Conservation (phyloP, 345 rosid species). For the Euphorbia peplus region DNA sequence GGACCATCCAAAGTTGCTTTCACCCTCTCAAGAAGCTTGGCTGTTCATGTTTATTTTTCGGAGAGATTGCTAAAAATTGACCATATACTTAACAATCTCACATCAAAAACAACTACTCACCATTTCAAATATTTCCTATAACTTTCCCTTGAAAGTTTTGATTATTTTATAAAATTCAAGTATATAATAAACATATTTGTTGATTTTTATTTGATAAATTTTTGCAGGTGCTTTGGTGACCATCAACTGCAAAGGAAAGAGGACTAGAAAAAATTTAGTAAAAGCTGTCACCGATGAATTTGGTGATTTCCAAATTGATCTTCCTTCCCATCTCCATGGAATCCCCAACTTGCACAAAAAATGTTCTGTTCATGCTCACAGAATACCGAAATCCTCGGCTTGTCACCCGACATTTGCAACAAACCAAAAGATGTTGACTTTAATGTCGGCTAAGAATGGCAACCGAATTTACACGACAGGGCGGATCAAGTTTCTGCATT, state of each 20-base stretch:
- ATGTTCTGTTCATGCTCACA: conserved; percentile 33
- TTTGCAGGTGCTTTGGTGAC: conserved; percentile 42
- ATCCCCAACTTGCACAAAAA: conserved; percentile 35
- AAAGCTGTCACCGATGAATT: conserved; percentile 38
- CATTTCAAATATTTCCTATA: neutral
- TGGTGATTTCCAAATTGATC: conserved; percentile 51
- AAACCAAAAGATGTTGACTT: conserved; percentile 26
- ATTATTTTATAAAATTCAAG: too few relatives aligned
- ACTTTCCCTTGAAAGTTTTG: neutral
- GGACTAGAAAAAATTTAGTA: conserved; percentile 15
- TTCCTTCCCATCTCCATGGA: conserved; percentile 53
- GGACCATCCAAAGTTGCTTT: neutral
- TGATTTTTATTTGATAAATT: neutral
- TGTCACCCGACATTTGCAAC: conserved; percentile 33
- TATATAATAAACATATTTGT: too few relatives aligned
- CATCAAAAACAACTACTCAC: conserved; percentile 16
- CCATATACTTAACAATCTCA: neutral
- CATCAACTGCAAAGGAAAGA: conserved; percentile 28
- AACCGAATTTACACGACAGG: conserved; percentile 42
- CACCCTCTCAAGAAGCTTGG: neutral
- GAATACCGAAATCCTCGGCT: conserved; percentile 24
- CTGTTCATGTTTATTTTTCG: neutral
- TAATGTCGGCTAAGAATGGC: conserved; percentile 38
- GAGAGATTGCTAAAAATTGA: neutral
- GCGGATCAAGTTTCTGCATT: conserved; percentile 30